A percentile compares a stretch with the other conserved stretches of the same genome.
Conservation (phyloP, 2,329 filamentous ascomycete species). For the Alternaria sp. region DNA sequence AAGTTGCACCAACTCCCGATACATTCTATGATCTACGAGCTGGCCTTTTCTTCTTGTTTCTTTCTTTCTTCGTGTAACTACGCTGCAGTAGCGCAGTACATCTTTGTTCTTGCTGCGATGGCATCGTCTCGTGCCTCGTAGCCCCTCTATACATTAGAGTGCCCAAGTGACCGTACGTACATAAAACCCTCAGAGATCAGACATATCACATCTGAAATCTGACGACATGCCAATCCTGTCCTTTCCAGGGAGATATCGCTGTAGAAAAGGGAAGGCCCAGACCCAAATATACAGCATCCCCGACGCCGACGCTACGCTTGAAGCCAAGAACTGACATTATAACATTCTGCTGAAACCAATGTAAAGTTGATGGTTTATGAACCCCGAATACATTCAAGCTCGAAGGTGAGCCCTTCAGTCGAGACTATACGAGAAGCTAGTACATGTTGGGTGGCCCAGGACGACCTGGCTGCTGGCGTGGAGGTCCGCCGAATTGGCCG, state of each 20-base stretch:
- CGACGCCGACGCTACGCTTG: constrained; percentile 9
- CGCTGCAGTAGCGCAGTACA: constrained; percentile 1
- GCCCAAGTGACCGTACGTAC: background rate
- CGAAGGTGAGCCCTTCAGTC: background rate
- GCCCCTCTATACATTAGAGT: background rate
- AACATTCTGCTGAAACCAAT: constrained; percentile 1
- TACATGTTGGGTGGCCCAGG: constrained; percentile 44
- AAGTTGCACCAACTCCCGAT: background rate
- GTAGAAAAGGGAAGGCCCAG: background rate
- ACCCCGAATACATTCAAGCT: background rate
- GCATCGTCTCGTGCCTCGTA: background rate
- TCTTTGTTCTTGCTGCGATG: background rate
- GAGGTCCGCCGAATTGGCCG: constrained; percentile 41
- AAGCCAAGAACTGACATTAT: constrained; percentile 5
- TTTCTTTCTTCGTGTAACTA: background rate
- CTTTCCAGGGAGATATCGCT: background rate
- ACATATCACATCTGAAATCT: background rate
- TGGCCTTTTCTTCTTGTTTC: constrained; percentile 3
- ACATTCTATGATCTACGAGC: constrained; percentile 2
- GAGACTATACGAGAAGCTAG: constrained; percentile 14
- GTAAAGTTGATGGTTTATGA: background rate
- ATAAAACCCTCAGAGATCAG: background rate
- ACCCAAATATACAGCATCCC: constrained; percentile 5
- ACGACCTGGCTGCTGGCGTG: constrained; percentile 34
- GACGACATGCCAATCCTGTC: background rate